Evolutionary conservation across 768 basidiomycete genomes (phyloP).

Genomic region (Leccinum olivaceopallidum): DNA sequence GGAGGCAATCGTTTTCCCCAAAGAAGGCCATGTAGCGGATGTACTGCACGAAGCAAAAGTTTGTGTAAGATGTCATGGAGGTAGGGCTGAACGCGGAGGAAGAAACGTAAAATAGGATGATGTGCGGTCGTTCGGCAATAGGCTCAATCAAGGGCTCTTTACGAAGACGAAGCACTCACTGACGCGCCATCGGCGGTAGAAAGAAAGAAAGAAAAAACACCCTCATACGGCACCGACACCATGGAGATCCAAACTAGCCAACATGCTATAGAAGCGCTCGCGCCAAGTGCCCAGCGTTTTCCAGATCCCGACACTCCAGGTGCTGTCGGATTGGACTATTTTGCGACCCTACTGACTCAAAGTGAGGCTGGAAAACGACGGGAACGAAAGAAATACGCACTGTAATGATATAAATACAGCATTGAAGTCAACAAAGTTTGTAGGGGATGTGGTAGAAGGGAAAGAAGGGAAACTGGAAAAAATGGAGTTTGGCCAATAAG

Average conservation of each 20-base stretch:
- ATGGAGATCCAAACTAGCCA: slow-evolving; percentile 74
- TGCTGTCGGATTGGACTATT: slow-evolving; percentile 68
- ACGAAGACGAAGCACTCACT: slow-evolving; percentile 53
- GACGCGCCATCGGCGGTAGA: slow-evolving; percentile 72
- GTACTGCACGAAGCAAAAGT: slow-evolving; percentile 83
- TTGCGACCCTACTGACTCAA: slow-evolving; percentile 56
- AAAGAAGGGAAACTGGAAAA: slow-evolving; percentile 65
- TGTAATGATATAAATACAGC: slow-evolving; percentile 80
- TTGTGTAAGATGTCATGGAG: slow-evolving; percentile 75
- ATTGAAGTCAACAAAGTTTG: slow-evolving; percentile 90
- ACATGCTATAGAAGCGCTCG: slow-evolving; percentile 80
- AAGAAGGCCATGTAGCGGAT: slow-evolving; percentile 71
- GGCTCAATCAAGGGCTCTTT: slow-evolving; percentile 6
- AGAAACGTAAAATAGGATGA: slow-evolving; percentile 83
- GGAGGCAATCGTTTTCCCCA: slow-evolving; percentile 47
- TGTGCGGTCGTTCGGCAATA: slow-evolving; percentile 71
- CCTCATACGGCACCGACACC: slow-evolving; percentile 42
- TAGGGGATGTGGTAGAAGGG: slow-evolving; percentile 71
- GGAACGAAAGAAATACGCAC: slow-evolving; percentile 48
- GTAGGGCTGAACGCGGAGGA: slow-evolving; percentile 74
- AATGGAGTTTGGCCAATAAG: too few relatives aligned
- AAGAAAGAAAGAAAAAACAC: slow-evolving; percentile 52
- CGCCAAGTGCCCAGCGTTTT: slow-evolving; percentile 78
- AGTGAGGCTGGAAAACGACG: slow-evolving; percentile 12
- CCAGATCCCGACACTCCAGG: slow-evolving; percentile 68